Evolutionary conservation across 352 stramenopile species (phyloP).

Genomic region (Globisporangium okanoganense): DNA sequence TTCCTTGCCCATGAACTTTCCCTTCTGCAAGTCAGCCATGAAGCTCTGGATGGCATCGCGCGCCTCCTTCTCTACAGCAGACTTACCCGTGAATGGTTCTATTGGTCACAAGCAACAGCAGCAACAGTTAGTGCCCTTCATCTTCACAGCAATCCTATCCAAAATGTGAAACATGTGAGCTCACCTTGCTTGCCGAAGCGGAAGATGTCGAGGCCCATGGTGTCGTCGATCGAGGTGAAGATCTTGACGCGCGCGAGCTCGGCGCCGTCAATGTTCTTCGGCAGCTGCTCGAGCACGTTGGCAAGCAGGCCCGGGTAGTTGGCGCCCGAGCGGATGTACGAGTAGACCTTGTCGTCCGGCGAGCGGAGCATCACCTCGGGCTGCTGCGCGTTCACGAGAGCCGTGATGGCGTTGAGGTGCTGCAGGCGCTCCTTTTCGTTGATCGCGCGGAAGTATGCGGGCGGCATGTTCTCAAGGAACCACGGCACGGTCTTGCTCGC

Average conservation of each 20-base stretch:
- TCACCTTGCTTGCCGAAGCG: constrained; percentile 57
- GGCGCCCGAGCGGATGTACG: constrained; percentile 76
- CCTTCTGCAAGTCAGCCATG: constrained; percentile 66
- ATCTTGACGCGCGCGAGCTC: constrained; percentile 87
- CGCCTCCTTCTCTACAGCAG: constrained; percentile 49
- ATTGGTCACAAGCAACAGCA: too few species aligned
- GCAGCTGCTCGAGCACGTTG: constrained; percentile 68
- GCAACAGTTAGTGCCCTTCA: too few species aligned
- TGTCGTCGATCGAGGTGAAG: constrained; percentile 85
- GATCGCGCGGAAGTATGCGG: constrained; percentile 87
- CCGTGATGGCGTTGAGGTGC: constrained; percentile 87
- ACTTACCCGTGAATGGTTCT: constrained; percentile 65
- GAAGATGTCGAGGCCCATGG: constrained; percentile 85
- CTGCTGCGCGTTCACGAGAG: constrained; percentile 68
- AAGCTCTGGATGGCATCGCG: constrained; percentile 58
- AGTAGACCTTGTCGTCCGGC: constrained; percentile 70
- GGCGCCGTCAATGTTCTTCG: constrained; percentile 53
- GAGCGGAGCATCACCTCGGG: constrained; percentile 81
- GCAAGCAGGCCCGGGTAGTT: constrained; percentile 74
- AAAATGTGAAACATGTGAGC: too few species aligned
- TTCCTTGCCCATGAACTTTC: constrained; percentile 56
- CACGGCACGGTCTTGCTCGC: constrained; percentile 76
- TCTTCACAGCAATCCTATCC: too few species aligned
- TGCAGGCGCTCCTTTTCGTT: constrained; percentile 78
- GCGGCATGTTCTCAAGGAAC: constrained; percentile 89